These are phyloP conservation scores for Ophiostoma tasmaniense DNA, from an alignment of 2,329 filamentous ascomycete species.

Conservation along the genomic window DNA sequence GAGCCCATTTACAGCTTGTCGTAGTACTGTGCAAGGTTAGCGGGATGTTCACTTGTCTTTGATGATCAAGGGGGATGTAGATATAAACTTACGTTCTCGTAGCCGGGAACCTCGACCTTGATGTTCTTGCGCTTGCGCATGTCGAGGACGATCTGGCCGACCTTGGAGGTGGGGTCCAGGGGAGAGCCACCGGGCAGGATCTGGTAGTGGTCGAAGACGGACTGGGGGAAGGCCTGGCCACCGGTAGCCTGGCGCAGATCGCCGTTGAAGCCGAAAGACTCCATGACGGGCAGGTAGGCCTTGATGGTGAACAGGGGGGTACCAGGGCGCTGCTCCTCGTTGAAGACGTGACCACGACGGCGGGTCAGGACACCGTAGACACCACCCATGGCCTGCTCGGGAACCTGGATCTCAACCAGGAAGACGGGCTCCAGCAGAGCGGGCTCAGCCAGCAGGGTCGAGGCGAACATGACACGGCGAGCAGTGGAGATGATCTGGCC, in stretches of 20 bases:
- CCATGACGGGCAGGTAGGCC: constrained; percentile 35
- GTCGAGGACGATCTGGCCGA: constrained; percentile 71
- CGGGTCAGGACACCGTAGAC: constrained; percentile 99
- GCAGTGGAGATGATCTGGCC: constrained; percentile 68
- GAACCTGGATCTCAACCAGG: constrained; percentile 98
- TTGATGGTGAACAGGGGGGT: constrained; percentile 97
- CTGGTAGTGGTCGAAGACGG: constrained; percentile 99
- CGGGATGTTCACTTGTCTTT: background rate
- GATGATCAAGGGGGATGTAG: background rate
- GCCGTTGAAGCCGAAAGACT: constrained; percentile 75
- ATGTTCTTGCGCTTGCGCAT: constrained; percentile 99
- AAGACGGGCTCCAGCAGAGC: constrained; percentile 94
- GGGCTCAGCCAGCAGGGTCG: constrained; percentile 82
- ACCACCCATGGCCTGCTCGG: constrained; percentile 98
- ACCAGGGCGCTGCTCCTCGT: constrained; percentile 94
- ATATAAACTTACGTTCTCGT: constrained; percentile 78
- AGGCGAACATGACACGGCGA: constrained; percentile 94
- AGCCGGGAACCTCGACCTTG: constrained; percentile 87
- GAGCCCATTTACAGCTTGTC: constrained; percentile 81
- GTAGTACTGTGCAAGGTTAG: constrained; percentile 63
- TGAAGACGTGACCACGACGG: constrained; percentile 97
- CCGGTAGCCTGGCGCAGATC: constrained; percentile 89
- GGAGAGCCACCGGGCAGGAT: constrained; percentile 88
- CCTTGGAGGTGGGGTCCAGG: constrained; percentile 73
- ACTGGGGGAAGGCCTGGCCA: constrained; percentile 98